Evolutionary conservation across 129 eudicot genomes (phyloP).

Genomic region (Flaveria sonorensis): DNA sequence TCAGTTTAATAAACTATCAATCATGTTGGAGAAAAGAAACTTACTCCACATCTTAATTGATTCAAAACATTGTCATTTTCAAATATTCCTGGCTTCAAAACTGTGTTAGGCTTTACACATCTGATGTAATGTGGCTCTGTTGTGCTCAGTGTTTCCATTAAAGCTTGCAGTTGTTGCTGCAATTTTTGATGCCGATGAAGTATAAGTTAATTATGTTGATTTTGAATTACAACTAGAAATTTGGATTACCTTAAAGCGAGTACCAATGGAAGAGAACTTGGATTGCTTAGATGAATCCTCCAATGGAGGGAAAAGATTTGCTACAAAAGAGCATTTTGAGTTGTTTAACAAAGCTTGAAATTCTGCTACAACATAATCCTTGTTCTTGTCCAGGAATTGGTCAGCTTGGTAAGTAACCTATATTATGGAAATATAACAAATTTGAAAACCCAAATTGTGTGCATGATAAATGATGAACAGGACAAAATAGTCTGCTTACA

Average conservation of each 20-base stretch:
- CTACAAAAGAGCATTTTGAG: slow-evolving; percentile 78
- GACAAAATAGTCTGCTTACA: slow-evolving; percentile 44
- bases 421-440: slow-evolving; percentile 27
- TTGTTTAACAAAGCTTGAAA: slow-evolving; percentile 85
- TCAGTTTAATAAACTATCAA: slow-evolving; percentile 2
- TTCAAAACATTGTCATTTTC: slow-evolving; percentile 89
- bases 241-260: slow-evolving; percentile 82
- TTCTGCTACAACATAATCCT: slow-evolving; percentile 95
- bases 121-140: slow-evolving; percentile 99
- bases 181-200: slow-evolving; percentile 19
- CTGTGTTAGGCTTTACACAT: slow-evolving; percentile 94
- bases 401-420: slow-evolving; percentile 98
- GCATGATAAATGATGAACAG: not conserved
- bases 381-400: slow-evolving; percentile 95
- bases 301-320: slow-evolving; percentile 80
- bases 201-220: slow-evolving; percentile 8
- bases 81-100: slow-evolving; percentile 94
- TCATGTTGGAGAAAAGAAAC: slow-evolving; percentile 32
- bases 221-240: slow-evolving; percentile 5
- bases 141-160: slow-evolving; percentile 97
- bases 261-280: slow-evolving; percentile 93
- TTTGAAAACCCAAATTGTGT: slow-evolving; percentile 8
- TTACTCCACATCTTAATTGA: slow-evolving; percentile 96
- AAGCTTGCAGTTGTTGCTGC: slow-evolving; percentile 96
- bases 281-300: slow-evolving; percentile 93